Base-by-base conservation (phyloP, 768 basidiomycete genomes). In the Termitomyces sp. region DNA sequence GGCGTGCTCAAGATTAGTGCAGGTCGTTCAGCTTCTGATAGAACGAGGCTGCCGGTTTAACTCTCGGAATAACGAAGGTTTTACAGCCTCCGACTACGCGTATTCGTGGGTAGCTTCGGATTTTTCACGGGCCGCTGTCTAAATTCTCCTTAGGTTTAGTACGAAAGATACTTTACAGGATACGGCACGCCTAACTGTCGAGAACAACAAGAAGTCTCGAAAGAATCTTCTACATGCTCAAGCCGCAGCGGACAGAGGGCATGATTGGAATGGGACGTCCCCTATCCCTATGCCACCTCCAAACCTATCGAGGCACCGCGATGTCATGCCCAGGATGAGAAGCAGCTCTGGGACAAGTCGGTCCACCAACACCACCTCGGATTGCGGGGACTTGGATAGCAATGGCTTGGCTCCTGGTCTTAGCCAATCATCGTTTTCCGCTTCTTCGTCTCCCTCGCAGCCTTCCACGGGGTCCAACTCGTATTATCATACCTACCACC, bases 81-180 rank as follows among this genome's bases (percentile, higher is more conserved):
- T 94, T 71, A 92, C 91, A 11, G 89, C 96, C 11, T 88, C 89
- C 0, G 96, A 98, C 75, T 97, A 96, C 73, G 93, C 95, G 16
- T 97, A 92, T 72, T 92, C 91, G 85, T 91, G 70, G 62, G 89
- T 81, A 39, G 49, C 58, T 45, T 58, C 15, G 42, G 35, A 50
- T 16, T 20, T 60, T 24, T 53, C 20, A 45, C 55, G 32, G 32
- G n/a, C 20, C 16, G 32, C 39, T n/a, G 13, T 28, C 48, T 42
- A 22, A 38, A n/a, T 42, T 44, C 48, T 59, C 20, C 55, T 46
- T 65, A 94, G 92, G 49, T 86, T 82, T 67, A 89, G 79, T 68
- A 94, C 90, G 2, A 80, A 82, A 66, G 90, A 92, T 55, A 90
- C 89, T 0, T 75, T 94, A 16, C 88, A 92, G 73, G 91, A 92